phyloP scores from a whole-genome alignment of 306 rosid species.

The Cicer pinnatifidum region DNA sequence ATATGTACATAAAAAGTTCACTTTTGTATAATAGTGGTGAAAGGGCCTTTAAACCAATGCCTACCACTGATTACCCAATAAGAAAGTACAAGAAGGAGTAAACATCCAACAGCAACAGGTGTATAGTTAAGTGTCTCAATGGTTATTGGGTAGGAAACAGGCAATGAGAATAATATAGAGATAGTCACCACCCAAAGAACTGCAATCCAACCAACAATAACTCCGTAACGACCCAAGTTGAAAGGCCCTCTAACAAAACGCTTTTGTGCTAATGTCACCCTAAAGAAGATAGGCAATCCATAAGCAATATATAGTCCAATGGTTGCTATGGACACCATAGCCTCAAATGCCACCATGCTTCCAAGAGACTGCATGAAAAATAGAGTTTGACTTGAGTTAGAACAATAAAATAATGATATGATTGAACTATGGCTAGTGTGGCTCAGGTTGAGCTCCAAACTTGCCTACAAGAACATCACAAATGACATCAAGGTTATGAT shows the following conservation, averaged over 20 bases:
- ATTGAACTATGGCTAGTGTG: neutral
- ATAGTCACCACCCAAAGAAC: slow-evolving; percentile 87
- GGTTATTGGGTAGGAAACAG: slow-evolving; percentile 82
- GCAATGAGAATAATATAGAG: slow-evolving; percentile 83
- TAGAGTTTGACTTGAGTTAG: slow-evolving; percentile 37
- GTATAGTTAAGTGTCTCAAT: slow-evolving; percentile 80
- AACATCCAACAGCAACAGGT: slow-evolving; percentile 87
- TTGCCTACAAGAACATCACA: neutral
- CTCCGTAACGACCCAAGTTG: slow-evolving; percentile 74
- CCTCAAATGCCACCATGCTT: slow-evolving; percentile 88
- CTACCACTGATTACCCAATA: slow-evolving; percentile 71
- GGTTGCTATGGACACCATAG: slow-evolving; percentile 94
- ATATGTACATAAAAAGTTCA: slow-evolving; percentile 42
- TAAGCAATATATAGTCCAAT: slow-evolving; percentile 92
- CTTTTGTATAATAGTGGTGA: slow-evolving; percentile 56
- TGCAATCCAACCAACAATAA: slow-evolving; percentile 76
- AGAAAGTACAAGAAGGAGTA: slow-evolving; percentile 65
- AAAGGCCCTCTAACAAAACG: slow-evolving; percentile 76
- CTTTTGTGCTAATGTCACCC: slow-evolving; percentile 82
- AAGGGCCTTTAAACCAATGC: slow-evolving; percentile 88
- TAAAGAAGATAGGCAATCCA: slow-evolving; percentile 86
- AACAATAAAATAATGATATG: neutral
- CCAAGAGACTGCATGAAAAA: slow-evolving; percentile 79
- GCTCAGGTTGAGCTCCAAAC: neutral
- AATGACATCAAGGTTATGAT: too few species aligned